Evolutionary conservation across 1,139 yeast species (phyloP).

Genomic region (Protomyces macrosporus): DNA sequence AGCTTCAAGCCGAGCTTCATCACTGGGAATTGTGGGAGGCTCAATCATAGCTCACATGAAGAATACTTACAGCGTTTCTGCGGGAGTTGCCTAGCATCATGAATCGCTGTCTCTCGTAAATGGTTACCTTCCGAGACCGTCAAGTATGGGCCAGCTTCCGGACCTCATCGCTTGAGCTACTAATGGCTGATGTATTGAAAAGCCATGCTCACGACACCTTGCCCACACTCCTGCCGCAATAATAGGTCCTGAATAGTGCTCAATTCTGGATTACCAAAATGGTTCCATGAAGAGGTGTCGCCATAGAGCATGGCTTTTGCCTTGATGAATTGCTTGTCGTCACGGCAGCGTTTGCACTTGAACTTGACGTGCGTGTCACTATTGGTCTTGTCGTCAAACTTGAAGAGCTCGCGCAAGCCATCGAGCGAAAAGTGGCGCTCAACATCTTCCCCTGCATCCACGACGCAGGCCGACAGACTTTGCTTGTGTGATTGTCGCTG

Average conservation of each 20-base stretch:
- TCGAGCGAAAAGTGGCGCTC: slow-evolving; percentile 86
- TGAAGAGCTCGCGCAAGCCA: slow-evolving; percentile 67
- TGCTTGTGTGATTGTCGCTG: slow-evolving; percentile 97
- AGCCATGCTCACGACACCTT: slow-evolving; percentile 71
- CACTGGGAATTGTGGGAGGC: too few relatives aligned
- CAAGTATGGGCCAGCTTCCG: too few relatives aligned
- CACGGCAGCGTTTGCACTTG: slow-evolving; percentile 75
- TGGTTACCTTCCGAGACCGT: too few relatives aligned
- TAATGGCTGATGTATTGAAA: slow-evolving; percentile 88
- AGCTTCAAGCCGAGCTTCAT: too few relatives aligned
- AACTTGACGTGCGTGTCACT: slow-evolving; percentile 94
- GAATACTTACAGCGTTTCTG: too few relatives aligned
- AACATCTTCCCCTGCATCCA: slow-evolving; percentile 92
- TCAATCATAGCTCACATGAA: too few relatives aligned
- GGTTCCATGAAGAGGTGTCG: slow-evolving; percentile 98
- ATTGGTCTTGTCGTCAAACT: slow-evolving; percentile 58
- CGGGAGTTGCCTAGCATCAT: too few relatives aligned
- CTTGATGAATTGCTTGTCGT: slow-evolving; percentile 56
- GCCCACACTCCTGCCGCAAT: slow-evolving; percentile 64
- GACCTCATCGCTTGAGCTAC: neutral
- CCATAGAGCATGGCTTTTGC: slow-evolving; percentile 93
- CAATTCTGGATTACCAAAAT: slow-evolving; percentile 60
- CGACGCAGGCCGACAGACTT: slow-evolving; percentile 90
- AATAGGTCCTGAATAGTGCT: slow-evolving; percentile 67
- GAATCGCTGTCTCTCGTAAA: too few relatives aligned